Conservation (phyloP, 345 rosid species). For the Eucalyptus albens region DNA sequence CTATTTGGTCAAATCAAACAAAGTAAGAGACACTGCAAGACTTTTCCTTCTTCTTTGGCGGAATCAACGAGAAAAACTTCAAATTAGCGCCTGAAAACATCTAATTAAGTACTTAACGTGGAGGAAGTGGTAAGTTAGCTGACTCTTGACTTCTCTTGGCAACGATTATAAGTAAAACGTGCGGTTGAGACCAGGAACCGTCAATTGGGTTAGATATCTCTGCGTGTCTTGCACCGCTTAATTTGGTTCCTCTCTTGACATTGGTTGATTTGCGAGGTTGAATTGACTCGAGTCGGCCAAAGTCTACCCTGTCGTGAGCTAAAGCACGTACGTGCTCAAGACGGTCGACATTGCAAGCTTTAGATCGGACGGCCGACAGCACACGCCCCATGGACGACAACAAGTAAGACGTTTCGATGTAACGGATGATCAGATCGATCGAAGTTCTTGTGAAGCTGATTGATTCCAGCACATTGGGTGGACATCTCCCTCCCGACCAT, state of each 20-base stretch:
- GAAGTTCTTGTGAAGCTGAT: background rate
- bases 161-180: background rate
- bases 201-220: background rate
- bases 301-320: background rate
- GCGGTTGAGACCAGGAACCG: background rate
- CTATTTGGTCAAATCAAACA: background rate
- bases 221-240: background rate
- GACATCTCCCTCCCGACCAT: background rate
- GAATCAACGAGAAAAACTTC: background rate
- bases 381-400: background rate
- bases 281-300: background rate
- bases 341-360: background rate
- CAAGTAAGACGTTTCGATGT: background rate
- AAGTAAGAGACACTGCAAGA: background rate
- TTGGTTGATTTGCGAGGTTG: background rate
- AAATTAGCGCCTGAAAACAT: background rate
- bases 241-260: background rate
- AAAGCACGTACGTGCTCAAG: background rate
- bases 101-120: background rate
- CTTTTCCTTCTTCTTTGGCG: background rate
- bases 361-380: background rate
- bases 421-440: background rate
- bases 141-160: background rate
- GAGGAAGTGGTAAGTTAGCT: background rate
- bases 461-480: background rate